These are phyloP conservation scores for Scolecobasidium constrictum DNA, from an alignment of 2,329 filamentous ascomycete species.

Conservation along the genomic window DNA sequence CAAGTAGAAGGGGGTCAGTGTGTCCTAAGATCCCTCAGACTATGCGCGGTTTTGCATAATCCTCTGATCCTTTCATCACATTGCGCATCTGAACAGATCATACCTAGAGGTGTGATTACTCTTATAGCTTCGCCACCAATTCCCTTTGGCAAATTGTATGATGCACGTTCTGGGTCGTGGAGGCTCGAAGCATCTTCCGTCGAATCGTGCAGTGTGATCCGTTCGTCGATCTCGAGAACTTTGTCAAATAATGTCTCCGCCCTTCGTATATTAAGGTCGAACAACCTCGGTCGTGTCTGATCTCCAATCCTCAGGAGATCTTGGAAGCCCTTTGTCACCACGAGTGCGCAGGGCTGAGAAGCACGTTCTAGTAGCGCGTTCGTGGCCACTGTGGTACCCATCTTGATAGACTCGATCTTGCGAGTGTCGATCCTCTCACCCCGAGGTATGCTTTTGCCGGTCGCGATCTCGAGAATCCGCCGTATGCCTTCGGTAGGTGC, in stretches of 20 bases:
- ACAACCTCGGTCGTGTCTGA: constrained; percentile 80
- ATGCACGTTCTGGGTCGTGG: constrained; percentile 43
- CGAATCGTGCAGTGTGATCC: constrained; percentile 85
- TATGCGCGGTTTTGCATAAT: too few species aligned
- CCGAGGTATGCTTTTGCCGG: constrained; percentile 63
- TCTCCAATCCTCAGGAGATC: constrained; percentile 86
- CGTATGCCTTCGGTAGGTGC: constrained; percentile 86
- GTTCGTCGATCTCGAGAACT: constrained; percentile 83
- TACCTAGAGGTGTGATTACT: constrained; percentile 40
- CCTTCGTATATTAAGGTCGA: constrained; percentile 77
- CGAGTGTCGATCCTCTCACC: constrained; percentile 72
- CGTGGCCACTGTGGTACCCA: constrained; percentile 92
- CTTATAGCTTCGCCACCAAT: constrained; percentile 65
- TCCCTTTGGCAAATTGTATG: constrained; percentile 52
- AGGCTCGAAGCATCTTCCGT: constrained; percentile 69
- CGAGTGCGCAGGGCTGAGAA: constrained; percentile 75
- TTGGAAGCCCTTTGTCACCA: constrained; percentile 79
- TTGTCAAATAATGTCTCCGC: constrained; percentile 77
- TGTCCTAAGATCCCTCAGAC: too few species aligned
- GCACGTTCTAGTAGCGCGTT: constrained; percentile 86
- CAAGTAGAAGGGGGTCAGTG: too few species aligned
- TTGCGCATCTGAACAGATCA: neutral
- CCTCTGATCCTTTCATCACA: too few species aligned
- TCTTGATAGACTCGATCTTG: constrained; percentile 80
- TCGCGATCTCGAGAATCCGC: constrained; percentile 70